Conservation (phyloP, 2,329 filamentous ascomycete species). For the Monilinia fructigena region DNA sequence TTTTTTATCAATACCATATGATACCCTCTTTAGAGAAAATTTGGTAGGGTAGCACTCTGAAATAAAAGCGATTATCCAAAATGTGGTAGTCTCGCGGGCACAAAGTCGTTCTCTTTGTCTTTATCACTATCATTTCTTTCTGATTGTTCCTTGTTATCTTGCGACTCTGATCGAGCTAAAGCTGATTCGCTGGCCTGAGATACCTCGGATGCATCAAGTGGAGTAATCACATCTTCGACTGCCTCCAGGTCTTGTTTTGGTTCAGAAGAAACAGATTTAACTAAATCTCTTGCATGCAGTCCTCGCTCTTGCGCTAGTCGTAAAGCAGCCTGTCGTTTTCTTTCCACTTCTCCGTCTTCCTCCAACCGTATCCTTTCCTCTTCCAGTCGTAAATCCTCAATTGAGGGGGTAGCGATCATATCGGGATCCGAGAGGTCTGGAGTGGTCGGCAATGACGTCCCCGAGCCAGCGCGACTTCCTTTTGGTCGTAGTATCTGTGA, state of each 20-base stretch:
- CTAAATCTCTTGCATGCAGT: constrained; percentile 43
- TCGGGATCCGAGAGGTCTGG: constrained; percentile 40
- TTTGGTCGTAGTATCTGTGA: constrained; percentile 32
- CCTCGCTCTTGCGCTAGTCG: constrained; percentile 53
- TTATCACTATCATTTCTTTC: neutral
- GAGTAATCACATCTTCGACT: constrained; percentile 22
- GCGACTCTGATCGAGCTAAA: neutral
- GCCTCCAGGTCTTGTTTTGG: constrained; percentile 27
- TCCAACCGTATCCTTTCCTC: constrained; percentile 48
- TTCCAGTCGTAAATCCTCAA: constrained; percentile 54
- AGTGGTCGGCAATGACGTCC: constrained; percentile 39
- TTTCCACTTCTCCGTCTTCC: constrained; percentile 54
- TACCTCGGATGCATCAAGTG: neutral
- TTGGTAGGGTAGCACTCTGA: neutral
- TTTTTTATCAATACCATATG: constrained; percentile 49
- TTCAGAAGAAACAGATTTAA: constrained; percentile 25
- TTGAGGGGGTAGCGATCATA: constrained; percentile 46
- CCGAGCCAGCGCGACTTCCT: constrained; percentile 29
- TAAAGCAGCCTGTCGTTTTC: constrained; percentile 52
- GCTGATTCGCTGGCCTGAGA: neutral
- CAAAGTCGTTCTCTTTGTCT: constrained; percentile 44
- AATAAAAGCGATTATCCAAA: constrained; percentile 41
- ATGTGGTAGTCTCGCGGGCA: constrained; percentile 60
- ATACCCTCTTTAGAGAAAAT: constrained; percentile 31
- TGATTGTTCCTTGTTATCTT: neutral